phyloP scores from a whole-genome alignment of 1,139 yeast species.

The Torulaspora globosa region DNA sequence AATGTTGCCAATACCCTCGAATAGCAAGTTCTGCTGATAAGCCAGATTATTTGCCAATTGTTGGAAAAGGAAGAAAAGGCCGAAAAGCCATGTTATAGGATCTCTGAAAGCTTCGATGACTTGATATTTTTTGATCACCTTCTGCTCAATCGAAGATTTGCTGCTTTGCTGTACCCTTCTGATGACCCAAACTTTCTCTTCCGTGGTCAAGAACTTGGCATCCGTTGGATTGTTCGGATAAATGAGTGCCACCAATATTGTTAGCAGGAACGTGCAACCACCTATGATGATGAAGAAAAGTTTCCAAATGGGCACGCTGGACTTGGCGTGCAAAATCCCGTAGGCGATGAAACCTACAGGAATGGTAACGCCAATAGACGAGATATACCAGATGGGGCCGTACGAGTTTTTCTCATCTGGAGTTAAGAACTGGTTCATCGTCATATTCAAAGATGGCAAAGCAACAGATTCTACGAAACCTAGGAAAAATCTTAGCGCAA shows the following conservation, averaged over 20 bases:
- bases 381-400: conserved; percentile 44
- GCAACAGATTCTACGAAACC: conserved; percentile 46
- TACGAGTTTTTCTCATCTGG: conserved; percentile 42
- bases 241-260: conserved; percentile 38
- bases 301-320: conserved; percentile 47
- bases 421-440: conserved; percentile 46
- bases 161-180: conserved; percentile 44
- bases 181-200: conserved; percentile 46
- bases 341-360: conserved; percentile 47
- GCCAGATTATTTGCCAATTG: conserved; percentile 48
- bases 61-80: conserved; percentile 40
- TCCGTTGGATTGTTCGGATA: conserved; percentile 47
- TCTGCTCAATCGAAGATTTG: conserved; percentile 45
- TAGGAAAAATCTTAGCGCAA: conserved; percentile 43
- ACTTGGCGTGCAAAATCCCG: conserved; percentile 40
- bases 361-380: conserved; percentile 45
- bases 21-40: conserved; percentile 46
- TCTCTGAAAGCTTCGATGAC: conserved; percentile 45
- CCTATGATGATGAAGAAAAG: conserved; percentile 45
- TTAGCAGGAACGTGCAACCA: conserved; percentile 40
- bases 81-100: conserved; percentile 47
- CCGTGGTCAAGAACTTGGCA: conserved; percentile 39
- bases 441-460: conserved; percentile 41
- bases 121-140: conserved; percentile 43
- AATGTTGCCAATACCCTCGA: conserved; percentile 42